Conservation (phyloP, 2,329 filamentous ascomycete species). For the Aurifilum marmelostoma region DNA sequence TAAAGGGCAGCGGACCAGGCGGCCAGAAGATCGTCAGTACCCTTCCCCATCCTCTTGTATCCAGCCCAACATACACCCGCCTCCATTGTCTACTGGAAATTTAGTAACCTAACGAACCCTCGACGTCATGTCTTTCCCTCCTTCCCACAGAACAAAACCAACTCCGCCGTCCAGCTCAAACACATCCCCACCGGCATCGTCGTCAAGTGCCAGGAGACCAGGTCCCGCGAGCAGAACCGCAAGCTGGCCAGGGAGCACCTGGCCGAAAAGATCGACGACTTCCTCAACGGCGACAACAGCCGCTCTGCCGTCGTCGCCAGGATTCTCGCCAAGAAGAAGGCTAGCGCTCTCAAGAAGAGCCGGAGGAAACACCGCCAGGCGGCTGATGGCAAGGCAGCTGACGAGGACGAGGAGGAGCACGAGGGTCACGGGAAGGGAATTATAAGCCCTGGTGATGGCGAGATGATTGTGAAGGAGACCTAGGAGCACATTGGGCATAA, state of each 20-base stretch:
- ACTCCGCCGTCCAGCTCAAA: conserved; percentile 88
- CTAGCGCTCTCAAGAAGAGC: conserved; percentile 79
- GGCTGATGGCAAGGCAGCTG: conserved; percentile 33
- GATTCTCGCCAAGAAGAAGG: conserved; percentile 68
- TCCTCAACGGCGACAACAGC: conserved; percentile 71
- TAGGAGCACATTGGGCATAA: not conserved
- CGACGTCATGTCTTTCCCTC: not conserved
- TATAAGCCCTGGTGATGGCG: too few species aligned
- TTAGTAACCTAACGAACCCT: not conserved
- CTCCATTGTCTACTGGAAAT: too few species aligned
- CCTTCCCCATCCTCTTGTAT: conserved; percentile 7
- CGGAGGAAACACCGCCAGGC: conserved; percentile 72
- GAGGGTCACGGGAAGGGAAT: conserved; percentile 5
- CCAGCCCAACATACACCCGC: conserved; percentile 8
- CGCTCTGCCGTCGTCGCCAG: conserved; percentile 67
- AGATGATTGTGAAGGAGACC: not conserved
- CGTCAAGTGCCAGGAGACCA: conserved; percentile 90
- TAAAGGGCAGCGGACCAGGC: conserved; percentile 90
- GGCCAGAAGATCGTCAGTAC: conserved; percentile 85
- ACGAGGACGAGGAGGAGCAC: conserved; percentile 24
- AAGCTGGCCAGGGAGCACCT: conserved; percentile 80
- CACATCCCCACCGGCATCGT: conserved; percentile 90
- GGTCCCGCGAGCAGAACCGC: conserved; percentile 84
- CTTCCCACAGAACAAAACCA: conserved; percentile 82
- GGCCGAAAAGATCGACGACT: conserved; percentile 73